Percentiles rank a stretch among this genome's conserved stretches.
These are phyloP conservation scores for Mediolabrus comicus DNA, from an alignment of 108 stramenopile genomes.

Conservation along the genomic window DNA sequence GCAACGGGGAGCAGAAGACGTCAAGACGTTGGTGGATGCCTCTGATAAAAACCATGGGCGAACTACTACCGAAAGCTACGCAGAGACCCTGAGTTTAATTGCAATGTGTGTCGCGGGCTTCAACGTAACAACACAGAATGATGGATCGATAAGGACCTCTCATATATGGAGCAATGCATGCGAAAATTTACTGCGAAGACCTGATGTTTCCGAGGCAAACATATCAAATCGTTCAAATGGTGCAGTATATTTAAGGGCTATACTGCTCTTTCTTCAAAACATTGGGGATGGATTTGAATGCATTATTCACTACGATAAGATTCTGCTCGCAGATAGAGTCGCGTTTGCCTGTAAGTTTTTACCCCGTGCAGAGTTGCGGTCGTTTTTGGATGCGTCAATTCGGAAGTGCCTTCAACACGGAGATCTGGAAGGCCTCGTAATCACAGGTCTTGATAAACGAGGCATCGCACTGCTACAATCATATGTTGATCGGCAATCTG, in stretches of 20 bases:
- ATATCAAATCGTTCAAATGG: conserved; percentile 26
- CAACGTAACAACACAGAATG: conserved; percentile 24
- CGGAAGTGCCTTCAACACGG: conserved; percentile 58
- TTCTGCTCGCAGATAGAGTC: conserved; percentile 73
- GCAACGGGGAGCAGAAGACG: conserved; percentile 59
- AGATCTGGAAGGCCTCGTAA: conserved; percentile 73
- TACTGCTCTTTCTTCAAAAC: conserved; percentile 60
- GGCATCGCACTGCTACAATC: conserved; percentile 77
- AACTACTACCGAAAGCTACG: conserved; percentile 33
- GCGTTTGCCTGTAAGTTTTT: conserved; percentile 80
- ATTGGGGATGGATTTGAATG: conserved; percentile 49
- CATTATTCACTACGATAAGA: conserved; percentile 51
- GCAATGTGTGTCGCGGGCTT: conserved; percentile 83
- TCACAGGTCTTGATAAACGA: conserved; percentile 73
- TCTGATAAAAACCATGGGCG: neutral
- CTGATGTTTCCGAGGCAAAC: conserved; percentile 24
- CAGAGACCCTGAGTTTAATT: conserved; percentile 68
- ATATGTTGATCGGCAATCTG: conserved; percentile 69
- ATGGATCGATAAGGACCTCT: conserved; percentile 33
- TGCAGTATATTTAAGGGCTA: conserved; percentile 65
- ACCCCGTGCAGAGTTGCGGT: conserved; percentile 48
- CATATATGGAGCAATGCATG: conserved; percentile 69
- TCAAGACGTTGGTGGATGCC: conserved; percentile 16
- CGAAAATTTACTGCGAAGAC: conserved; percentile 53
- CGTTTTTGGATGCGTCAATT: conserved; percentile 57